Evolutionary conservation across 1,284 basidiomycete species (phyloP).

Genomic region (Cutaneotrichosporon curvatum): DNA sequence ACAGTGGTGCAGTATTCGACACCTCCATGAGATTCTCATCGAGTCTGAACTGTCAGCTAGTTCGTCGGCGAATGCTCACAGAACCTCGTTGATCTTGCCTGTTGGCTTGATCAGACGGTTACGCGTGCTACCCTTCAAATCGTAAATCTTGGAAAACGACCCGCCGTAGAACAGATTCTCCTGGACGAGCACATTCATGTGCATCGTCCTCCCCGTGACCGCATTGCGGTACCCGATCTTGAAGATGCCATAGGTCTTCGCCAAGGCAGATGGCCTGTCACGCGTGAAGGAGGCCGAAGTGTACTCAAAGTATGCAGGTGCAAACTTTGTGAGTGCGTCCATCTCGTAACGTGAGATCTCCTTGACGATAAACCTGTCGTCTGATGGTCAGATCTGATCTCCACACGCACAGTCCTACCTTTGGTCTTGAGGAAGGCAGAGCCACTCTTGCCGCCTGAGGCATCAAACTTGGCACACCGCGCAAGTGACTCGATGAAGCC

Average conservation of each 20-base stretch:
- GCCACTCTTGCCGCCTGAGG: conserved; percentile 91
- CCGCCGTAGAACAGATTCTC: conserved; percentile 95
- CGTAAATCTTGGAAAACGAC: conserved; percentile 83
- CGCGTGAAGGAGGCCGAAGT: conserved; percentile 67
- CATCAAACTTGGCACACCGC: conserved; percentile 93
- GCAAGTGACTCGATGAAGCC: conserved; percentile 90
- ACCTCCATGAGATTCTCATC: conserved; percentile 47
- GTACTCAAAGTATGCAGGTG: conserved; percentile 95
- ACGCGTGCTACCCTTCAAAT: conserved; percentile 85
- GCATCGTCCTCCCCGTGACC: conserved; percentile 65
- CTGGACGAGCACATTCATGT: conserved; percentile 96
- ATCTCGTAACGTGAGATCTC: conserved; percentile 87
- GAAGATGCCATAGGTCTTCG: conserved; percentile 97
- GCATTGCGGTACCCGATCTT: conserved; percentile 88
- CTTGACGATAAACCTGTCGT: conserved; percentile 97
- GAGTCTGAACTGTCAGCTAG: conserved; percentile 20
- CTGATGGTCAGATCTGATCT: conserved; percentile 47
- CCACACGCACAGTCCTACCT: conserved; percentile 51
- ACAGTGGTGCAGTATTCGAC: conserved; percentile 62
- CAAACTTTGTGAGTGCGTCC: conserved; percentile 93
- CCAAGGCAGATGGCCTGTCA: conserved; percentile 86
- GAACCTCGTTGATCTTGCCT: conserved; percentile 83
- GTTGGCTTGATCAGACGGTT: conserved; percentile 87
- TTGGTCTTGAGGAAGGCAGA: conserved; percentile 93
- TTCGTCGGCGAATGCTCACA: conserved; percentile 43